Evolutionary conservation across 768 basidiomycete genomes (phyloP).

Genomic region (Phlebiopsis flavidoalba): DNA sequence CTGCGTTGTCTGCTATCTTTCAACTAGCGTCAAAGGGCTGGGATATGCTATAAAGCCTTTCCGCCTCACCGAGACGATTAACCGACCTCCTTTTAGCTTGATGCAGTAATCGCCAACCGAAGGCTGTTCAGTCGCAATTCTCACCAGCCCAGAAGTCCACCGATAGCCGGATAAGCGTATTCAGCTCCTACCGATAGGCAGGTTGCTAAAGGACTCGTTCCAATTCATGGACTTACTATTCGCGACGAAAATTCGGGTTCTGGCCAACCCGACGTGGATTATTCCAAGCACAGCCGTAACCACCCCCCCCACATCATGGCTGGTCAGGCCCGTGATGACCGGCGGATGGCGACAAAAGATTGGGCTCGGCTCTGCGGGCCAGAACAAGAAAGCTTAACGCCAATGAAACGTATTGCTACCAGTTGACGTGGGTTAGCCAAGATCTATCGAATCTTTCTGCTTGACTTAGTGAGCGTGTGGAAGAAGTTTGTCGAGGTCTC

Average conservation of each 20-base stretch:
- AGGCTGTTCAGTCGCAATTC: not conserved
- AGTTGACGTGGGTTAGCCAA: constrained; percentile 81
- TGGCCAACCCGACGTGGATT: constrained; percentile 65
- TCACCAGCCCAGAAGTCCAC: constrained; percentile 23
- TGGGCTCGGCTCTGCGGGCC: constrained; percentile 66
- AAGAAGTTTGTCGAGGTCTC: constrained; percentile 54
- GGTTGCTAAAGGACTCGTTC: constrained; percentile 69
- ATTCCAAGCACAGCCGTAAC: constrained; percentile 30
- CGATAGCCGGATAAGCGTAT: constrained; percentile 65
- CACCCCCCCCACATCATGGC: too few species aligned
- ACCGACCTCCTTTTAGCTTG: not conserved
- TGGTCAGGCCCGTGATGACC: constrained; percentile 77
- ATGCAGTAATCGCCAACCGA: not conserved
- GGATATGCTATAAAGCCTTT: constrained; percentile 38
- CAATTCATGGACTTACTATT: constrained; percentile 97
- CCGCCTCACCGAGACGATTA: not conserved
- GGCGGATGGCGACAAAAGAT: constrained; percentile 70
- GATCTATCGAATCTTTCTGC: constrained; percentile 85
- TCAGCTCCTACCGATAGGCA: constrained; percentile 52
- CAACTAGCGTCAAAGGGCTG: constrained; percentile 60
- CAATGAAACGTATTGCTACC: constrained; percentile 68
- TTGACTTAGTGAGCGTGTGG: constrained; percentile 84
- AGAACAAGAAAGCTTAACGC: constrained; percentile 69
- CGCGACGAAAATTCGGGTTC: constrained; percentile 74
- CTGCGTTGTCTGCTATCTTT: constrained; percentile 67